phyloP scores from a whole-genome alignment of 2,329 filamentous ascomycete species.

The Curvularia verruculosa region DNA sequence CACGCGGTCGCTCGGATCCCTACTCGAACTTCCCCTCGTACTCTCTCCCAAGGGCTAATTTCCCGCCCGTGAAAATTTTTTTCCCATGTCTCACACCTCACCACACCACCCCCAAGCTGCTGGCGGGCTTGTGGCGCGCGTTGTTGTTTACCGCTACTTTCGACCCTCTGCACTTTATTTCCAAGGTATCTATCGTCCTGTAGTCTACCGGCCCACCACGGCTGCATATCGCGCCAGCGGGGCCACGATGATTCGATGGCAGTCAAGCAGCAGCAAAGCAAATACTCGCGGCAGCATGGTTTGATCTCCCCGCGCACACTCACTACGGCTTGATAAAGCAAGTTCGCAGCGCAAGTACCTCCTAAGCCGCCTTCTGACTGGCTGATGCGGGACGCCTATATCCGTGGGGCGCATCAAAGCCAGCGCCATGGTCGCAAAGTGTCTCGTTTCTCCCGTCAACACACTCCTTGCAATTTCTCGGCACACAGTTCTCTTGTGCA shows the following conservation, averaged over 20 bases:
- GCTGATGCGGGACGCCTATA: conserved; percentile 39
- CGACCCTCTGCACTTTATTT: conserved; percentile 20
- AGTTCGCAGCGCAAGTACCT: conserved; percentile 31
- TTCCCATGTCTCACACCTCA: conserved; percentile 39
- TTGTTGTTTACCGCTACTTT: conserved; percentile 49
- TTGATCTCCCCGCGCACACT: conserved; percentile 37
- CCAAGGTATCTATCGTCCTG: conserved; percentile 27
- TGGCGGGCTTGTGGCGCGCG: conserved; percentile 30
- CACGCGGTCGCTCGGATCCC: conserved; percentile 43
- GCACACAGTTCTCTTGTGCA: conserved; percentile 46
- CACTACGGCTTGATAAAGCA: conserved; percentile 37
- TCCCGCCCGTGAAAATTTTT: conserved; percentile 44
- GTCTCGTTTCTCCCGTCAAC: conserved; percentile 38
- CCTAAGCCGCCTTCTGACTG: conserved; percentile 32
- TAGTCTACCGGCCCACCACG: conserved; percentile 33
- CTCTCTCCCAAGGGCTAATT: conserved; percentile 41
- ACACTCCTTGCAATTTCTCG: conserved; percentile 41
- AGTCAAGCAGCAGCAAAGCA: conserved; percentile 41
- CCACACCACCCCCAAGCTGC: conserved; percentile 20
- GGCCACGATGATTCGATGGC: conserved; percentile 40
- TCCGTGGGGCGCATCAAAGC: conserved; percentile 46
- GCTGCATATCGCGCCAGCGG: conserved; percentile 37
- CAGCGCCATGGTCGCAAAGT: conserved; percentile 28
- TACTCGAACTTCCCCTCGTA: conserved; percentile 29
- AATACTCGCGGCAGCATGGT: conserved; percentile 36